Evolutionary conservation across 2,329 filamentous ascomycete species (phyloP).

Genomic region (Drechslerella dactyloides): DNA sequence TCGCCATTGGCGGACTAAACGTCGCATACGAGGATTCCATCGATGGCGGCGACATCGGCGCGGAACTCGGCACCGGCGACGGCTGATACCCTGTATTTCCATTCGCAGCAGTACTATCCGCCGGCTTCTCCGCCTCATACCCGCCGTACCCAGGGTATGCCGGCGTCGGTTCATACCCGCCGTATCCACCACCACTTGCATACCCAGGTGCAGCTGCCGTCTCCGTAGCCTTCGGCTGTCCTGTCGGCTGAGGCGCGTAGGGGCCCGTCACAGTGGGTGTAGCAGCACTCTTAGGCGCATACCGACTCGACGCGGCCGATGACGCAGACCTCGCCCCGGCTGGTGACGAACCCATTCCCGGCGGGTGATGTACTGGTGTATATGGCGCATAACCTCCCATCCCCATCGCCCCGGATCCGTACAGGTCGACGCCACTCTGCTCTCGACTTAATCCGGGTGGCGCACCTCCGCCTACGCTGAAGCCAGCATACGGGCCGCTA

Average conservation of each 20-base stretch:
- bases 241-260: conserved; percentile 56
- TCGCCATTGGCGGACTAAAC: conserved; percentile 17
- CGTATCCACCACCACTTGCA: conserved; percentile 52
- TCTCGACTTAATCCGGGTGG: conserved; percentile 76
- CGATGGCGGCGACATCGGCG: conserved; percentile 41
- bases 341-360: conserved; percentile 37
- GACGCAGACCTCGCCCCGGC: conserved; percentile 51
- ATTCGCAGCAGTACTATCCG: conserved; percentile 12
- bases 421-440: conserved; percentile 77
- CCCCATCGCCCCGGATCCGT: conserved; percentile 62
- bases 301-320: conserved; percentile 34
- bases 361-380: conserved; percentile 24
- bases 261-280: conserved; percentile 52
- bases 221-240: conserved; percentile 57
- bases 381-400: conserved; percentile 34
- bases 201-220: conserved; percentile 56
- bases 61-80: conserved; percentile 5
- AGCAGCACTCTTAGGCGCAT: conserved; percentile 45
- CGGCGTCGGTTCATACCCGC: conserved; percentile 65
- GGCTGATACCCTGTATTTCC: conserved; percentile 39
- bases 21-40: conserved; percentile 20
- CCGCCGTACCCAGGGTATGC: conserved; percentile 61
- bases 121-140: conserved; percentile 58
- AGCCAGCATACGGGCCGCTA: too few relatives aligned
- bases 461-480: conserved; percentile 91